Conservation (phyloP, 2,329 filamentous ascomycete genomes). For the Cercospora beticola region DNA sequence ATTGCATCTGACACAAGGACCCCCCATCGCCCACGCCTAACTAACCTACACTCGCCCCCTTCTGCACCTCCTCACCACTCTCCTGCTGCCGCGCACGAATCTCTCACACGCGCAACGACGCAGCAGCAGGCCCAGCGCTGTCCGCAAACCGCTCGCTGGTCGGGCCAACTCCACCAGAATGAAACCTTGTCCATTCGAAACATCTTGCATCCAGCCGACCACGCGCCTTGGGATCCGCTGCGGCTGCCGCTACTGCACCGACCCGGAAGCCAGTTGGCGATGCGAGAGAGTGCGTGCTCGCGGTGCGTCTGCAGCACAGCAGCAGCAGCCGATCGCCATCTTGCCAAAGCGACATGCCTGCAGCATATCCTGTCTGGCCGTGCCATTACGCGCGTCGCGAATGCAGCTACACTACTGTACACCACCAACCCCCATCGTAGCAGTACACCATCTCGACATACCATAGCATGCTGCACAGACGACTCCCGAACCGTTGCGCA, state of each 20-base stretch:
- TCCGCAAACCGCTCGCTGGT: neutral
- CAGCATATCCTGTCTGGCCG: neutral
- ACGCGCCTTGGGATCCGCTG: neutral
- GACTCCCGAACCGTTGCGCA: neutral
- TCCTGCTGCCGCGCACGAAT: neutral
- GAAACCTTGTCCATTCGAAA: constrained; percentile 4
- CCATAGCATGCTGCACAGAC: neutral
- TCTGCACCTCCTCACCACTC: neutral
- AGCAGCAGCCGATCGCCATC: neutral
- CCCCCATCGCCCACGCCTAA: neutral
- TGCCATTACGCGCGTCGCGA: neutral
- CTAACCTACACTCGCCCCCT: neutral
- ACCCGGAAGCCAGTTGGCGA: neutral
- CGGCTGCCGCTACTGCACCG: constrained; percentile 1
- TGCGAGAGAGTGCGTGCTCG: neutral
- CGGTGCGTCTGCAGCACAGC: neutral
- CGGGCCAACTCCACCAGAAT: neutral
- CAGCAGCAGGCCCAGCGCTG: too few species aligned
- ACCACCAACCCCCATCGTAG: neutral
- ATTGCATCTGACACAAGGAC: neutral
- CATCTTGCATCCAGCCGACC: neutral
- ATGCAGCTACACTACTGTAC: neutral
- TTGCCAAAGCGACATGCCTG: neutral
- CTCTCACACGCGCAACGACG: neutral
- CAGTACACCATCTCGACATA: neutral